Percentiles rank a stretch among this genome's conserved stretches.
Evolutionary conservation across 2,329 filamentous ascomycete species (phyloP).

Genomic region (Camillea tinctor): DNA sequence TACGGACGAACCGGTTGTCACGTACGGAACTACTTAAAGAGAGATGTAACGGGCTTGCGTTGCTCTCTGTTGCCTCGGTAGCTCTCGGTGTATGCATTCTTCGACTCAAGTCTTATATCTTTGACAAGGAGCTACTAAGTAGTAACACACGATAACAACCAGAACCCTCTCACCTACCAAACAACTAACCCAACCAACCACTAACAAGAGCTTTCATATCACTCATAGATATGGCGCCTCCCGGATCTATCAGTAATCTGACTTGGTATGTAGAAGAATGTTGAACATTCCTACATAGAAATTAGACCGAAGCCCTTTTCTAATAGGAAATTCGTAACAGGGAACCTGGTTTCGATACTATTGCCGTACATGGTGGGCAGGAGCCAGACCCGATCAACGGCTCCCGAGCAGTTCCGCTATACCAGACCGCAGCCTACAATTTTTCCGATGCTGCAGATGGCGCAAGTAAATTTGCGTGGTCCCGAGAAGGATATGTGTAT

Average conservation of each 20-base stretch:
- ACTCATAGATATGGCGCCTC: constrained; percentile 25
- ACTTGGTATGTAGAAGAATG: constrained; percentile 27
- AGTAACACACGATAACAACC: background rate
- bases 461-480: constrained; percentile 37
- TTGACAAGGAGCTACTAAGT: background rate
- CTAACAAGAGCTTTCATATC: background rate
- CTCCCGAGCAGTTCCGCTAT: constrained; percentile 30
- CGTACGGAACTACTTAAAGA: background rate
- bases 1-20: background rate
- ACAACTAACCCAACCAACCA: too few relatives aligned
- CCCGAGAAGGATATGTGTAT: constrained; percentile 38
- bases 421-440: constrained; percentile 32
- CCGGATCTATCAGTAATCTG: constrained; percentile 33
- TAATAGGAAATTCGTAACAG: constrained; percentile 18
- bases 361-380: constrained; percentile 33
- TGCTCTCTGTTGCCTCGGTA: background rate
- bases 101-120: background rate
- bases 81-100: background rate
- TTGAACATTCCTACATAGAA: background rate
- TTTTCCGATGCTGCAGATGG: constrained; percentile 39
- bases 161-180: background rate
- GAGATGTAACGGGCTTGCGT: background rate
- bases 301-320: constrained; percentile 6
- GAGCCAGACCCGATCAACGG: constrained; percentile 34
- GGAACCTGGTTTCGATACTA: constrained; percentile 30